Conservation (phyloP, 164 flowering plant genomes). For the Vitis labrusca region DNA sequence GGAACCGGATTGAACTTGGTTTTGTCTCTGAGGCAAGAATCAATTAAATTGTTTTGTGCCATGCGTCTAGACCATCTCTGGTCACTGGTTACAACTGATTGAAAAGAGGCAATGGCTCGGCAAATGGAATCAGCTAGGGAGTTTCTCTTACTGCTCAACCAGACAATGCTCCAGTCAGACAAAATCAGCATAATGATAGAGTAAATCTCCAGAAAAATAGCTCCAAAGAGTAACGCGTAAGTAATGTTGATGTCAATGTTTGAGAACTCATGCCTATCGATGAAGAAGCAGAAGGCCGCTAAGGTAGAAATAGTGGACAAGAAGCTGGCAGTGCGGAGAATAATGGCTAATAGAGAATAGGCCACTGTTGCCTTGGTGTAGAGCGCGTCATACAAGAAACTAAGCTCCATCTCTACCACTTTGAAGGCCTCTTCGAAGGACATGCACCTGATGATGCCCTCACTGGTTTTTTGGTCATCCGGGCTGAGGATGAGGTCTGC, state of each 20-base stretch:
- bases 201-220: slow-evolving; percentile 7
- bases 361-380: slow-evolving; percentile 3
- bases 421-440: background rate
- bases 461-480: background rate
- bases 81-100: background rate
- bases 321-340: slow-evolving; percentile 10
- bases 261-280: background rate
- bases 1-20: background rate
- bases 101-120: background rate
- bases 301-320: background rate
- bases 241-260: background rate
- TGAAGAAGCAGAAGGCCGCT: background rate
- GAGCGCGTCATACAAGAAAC: slow-evolving; percentile 6
- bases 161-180: slow-evolving; percentile 7
- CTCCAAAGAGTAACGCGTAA: slow-evolving; percentile 7
- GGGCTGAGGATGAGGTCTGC: background rate
- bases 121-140: background rate
- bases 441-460: background rate
- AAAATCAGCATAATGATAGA: background rate
- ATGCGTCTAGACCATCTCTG: slow-evolving; percentile 8
- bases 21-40: background rate
- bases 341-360: background rate
- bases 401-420: slow-evolving; percentile 3
- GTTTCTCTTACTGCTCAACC: background rate
- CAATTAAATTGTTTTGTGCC: slow-evolving; percentile 7